Evolutionary conservation across 1,284 basidiomycete species (phyloP).

Genomic region (Ceratobasidium sp.): DNA sequence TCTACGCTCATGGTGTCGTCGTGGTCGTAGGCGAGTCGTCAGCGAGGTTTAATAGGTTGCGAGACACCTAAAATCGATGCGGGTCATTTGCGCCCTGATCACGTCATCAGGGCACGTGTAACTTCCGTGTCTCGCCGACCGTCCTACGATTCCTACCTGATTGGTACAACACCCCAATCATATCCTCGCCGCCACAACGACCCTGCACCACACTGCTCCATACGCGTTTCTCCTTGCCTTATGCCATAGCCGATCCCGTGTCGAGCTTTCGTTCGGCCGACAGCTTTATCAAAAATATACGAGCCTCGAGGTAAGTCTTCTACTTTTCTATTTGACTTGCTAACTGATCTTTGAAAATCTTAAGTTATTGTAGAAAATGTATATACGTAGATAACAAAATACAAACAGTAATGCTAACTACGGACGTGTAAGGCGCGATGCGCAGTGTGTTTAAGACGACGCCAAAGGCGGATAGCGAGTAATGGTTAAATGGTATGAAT

Average conservation of each 20-base stretch:
- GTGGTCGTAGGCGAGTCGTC: slow-evolving; percentile 1
- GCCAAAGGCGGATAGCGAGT: too few species aligned
- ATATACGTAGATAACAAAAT: too few species aligned
- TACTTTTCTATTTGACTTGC: too few species aligned
- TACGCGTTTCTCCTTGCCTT: background rate
- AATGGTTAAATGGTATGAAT: too few species aligned
- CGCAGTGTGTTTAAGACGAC: too few species aligned
- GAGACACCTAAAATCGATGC: slow-evolving; percentile 17
- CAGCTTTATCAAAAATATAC: background rate
- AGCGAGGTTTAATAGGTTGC: background rate
- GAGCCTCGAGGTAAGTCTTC: too few species aligned
- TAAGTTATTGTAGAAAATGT: too few species aligned
- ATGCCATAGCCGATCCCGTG: background rate
- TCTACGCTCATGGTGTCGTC: slow-evolving; percentile 24
- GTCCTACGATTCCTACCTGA: background rate
- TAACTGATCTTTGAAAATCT: too few species aligned
- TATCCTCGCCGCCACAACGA: background rate
- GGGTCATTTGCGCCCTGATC: background rate
- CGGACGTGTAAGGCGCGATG: too few species aligned
- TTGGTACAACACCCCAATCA: background rate
- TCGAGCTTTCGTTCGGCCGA: background rate
- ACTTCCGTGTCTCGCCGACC: background rate
- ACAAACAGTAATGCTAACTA: too few species aligned
- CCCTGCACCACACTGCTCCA: slow-evolving; percentile 16
- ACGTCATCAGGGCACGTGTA: slow-evolving; percentile 27